Percentiles rank a stretch among this genome's conserved stretches.
Conservation (phyloP, 148 eudicot genomes). For the Vaccinium macrocarpon region DNA sequence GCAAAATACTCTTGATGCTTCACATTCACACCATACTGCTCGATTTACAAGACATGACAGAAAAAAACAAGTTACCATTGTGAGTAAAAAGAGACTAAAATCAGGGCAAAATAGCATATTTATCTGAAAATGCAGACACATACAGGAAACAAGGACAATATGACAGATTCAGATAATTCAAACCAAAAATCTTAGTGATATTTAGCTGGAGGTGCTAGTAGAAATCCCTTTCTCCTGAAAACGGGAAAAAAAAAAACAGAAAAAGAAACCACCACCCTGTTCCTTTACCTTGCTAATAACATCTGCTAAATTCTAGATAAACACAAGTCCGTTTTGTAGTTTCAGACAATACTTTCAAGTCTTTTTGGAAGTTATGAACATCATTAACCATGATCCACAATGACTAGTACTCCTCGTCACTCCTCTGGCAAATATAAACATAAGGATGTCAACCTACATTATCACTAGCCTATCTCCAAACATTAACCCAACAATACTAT, state of each 20-base stretch:
- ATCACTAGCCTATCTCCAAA: background rate
- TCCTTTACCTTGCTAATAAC: background rate
- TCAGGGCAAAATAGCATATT: background rate
- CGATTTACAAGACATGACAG: background rate
- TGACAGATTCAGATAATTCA: background rate
- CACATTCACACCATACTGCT: conserved; percentile 88
- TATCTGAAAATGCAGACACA: background rate
- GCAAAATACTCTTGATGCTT: conserved; percentile 93
- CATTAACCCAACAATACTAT: background rate
- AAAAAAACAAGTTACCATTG: background rate
- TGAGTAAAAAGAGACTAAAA: background rate
- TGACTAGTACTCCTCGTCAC: background rate
- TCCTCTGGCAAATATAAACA: background rate
- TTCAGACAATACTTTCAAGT: background rate
- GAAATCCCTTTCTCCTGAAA: background rate
- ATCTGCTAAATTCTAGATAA: background rate
- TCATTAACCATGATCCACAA: background rate
- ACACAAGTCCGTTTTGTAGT: background rate
- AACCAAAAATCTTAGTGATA: background rate
- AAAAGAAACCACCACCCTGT: background rate
- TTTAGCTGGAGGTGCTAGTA: background rate
- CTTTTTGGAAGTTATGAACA: background rate
- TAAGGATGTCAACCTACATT: background rate
- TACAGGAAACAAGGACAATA: background rate
- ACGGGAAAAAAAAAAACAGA: background rate